phyloP scores from a whole-genome alignment of 179 eudicot species.

The Nepenthes alata region DNA sequence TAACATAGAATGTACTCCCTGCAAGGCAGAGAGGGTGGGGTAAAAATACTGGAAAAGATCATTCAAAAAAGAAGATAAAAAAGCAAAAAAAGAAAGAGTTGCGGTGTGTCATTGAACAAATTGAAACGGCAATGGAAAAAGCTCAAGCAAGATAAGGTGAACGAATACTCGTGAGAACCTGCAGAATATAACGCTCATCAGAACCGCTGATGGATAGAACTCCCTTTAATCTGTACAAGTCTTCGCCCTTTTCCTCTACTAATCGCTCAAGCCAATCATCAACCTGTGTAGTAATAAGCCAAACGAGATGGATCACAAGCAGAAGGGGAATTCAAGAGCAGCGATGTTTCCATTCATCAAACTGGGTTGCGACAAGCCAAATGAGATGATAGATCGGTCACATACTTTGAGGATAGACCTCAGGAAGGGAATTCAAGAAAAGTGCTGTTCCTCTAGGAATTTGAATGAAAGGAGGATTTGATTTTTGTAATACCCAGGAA shows the following conservation, averaged over 20 bases:
- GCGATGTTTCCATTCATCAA: neutral
- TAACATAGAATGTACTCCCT: conserved; percentile 82
- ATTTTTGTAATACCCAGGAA: no score
- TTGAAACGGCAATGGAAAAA: neutral
- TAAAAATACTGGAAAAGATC: neutral
- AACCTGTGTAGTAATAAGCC: conserved; percentile 27
- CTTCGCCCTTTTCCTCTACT: conserved; percentile 82
- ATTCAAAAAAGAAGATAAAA: neutral
- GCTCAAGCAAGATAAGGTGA: neutral
- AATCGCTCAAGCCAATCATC: conserved; percentile 94
- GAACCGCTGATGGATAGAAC: conserved; percentile 58
- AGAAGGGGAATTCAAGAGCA: neutral
- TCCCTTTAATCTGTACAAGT: conserved; percentile 84
- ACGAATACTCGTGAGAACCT: conserved; percentile 28
- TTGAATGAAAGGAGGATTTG: no score
- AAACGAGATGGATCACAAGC: neutral
- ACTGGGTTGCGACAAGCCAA: no score
- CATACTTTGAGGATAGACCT: no score
- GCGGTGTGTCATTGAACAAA: neutral
- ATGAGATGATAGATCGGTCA: no score
- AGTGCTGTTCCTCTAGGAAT: no score
- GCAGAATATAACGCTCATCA: conserved; percentile 63
- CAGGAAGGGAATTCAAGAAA: no score
- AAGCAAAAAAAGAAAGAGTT: neutral
- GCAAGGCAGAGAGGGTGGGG: conserved; percentile 10